Conservation (phyloP, 2,329 filamentous ascomycete species). For the Dothidotthia symphoricarpi region DNA sequence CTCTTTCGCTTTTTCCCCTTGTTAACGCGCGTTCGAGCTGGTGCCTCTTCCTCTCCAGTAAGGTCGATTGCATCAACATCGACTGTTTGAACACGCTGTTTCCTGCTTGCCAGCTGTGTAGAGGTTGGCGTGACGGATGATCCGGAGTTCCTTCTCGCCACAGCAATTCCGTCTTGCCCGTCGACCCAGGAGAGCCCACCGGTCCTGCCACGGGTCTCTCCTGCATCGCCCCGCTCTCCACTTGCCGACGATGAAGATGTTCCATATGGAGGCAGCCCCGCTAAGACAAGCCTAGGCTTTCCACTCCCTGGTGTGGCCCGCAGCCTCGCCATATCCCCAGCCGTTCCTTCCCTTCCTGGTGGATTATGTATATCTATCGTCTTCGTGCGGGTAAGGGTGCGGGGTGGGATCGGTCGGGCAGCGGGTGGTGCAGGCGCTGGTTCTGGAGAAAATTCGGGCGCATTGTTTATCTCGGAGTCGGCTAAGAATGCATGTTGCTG, state of each 20-base stretch:
- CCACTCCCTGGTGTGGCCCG: slow-evolving; percentile 45
- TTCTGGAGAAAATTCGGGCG: slow-evolving; percentile 8
- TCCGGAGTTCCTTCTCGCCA: slow-evolving; percentile 2
- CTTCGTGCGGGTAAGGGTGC: slow-evolving; percentile 19
- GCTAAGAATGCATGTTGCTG: slow-evolving; percentile 11
- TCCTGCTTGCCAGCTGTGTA: slow-evolving; percentile 4
- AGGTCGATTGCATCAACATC: slow-evolving; percentile 41
- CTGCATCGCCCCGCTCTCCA: slow-evolving; percentile 4
- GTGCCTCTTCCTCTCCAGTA: slow-evolving; percentile 30
- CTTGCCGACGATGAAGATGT: slow-evolving; percentile 6
- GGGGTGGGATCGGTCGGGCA: slow-evolving; percentile 18
- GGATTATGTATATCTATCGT: slow-evolving; percentile 29
- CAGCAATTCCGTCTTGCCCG: slow-evolving; percentile 2
- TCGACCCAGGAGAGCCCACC: slow-evolving; percentile 2
- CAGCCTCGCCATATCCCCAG: slow-evolving; percentile 46
- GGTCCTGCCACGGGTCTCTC: neutral
- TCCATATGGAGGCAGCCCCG: slow-evolving; percentile 19
- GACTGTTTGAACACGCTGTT: slow-evolving; percentile 11
- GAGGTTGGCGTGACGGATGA: slow-evolving; percentile 9
- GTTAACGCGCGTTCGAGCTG: slow-evolving; percentile 13
- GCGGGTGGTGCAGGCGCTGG: slow-evolving; percentile 13
- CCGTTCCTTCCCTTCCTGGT: slow-evolving; percentile 6
- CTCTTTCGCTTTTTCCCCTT: slow-evolving; percentile 48
- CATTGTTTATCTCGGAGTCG: slow-evolving; percentile 22
- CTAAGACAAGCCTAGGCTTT: slow-evolving; percentile 38